phyloP scores from a whole-genome alignment of 805 yeast species.

The Metschnikowia orientalis region DNA sequence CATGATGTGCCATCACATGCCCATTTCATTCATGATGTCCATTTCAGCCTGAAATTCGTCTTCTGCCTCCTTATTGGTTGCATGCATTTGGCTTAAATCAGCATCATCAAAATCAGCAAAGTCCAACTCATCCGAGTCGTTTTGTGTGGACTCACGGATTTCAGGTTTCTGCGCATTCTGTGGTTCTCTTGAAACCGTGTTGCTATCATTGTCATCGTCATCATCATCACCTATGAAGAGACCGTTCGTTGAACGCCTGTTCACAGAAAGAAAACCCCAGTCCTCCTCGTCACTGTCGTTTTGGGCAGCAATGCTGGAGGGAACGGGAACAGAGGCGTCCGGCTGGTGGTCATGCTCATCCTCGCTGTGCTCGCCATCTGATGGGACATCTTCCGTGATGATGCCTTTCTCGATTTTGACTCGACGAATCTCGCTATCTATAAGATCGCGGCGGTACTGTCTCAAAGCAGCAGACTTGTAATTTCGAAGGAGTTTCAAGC shows the following conservation, averaged over 20 bases:
- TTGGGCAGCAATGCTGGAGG: constrained; percentile 9
- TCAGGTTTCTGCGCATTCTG: no score
- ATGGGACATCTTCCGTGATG: constrained; percentile 12
- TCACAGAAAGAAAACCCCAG: constrained; percentile 18
- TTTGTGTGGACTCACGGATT: background rate
- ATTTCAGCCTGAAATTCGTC: constrained; percentile 14
- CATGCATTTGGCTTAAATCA: constrained; percentile 6
- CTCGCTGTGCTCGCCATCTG: background rate
- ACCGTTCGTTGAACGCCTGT: constrained; percentile 16
- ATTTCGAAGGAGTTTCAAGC: constrained; percentile 15
- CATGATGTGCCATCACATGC: constrained; percentile 16
- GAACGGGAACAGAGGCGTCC: constrained; percentile 5
- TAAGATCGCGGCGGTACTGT: constrained; percentile 14
- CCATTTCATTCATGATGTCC: constrained; percentile 36
- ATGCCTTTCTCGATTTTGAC: constrained; percentile 19
- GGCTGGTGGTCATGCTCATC: constrained; percentile 9
- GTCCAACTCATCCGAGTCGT: constrained; percentile 16
- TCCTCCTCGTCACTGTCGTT: constrained; percentile 17
- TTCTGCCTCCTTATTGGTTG: constrained; percentile 9
- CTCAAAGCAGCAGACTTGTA: constrained; percentile 12
- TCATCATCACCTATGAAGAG: constrained; percentile 30
- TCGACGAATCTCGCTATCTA: constrained; percentile 15
- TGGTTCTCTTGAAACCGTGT: no score
- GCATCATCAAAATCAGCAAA: constrained; percentile 17
- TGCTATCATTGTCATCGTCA: no score